Evolutionary conservation across 345 rosid species (phyloP).

Genomic region (Eutrema heterophyllum): DNA sequence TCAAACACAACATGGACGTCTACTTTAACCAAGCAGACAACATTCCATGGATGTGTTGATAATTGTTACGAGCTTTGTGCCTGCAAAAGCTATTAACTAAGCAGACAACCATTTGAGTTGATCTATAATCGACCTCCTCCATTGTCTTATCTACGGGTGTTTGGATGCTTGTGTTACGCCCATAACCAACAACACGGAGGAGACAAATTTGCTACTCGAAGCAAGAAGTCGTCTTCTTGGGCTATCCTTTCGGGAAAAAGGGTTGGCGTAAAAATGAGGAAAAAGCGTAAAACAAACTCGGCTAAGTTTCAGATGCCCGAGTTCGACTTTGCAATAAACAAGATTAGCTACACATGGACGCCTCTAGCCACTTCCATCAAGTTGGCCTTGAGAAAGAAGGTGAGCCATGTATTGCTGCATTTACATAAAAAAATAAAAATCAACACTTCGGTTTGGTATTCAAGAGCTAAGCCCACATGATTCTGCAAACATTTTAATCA

Average conservation of each 20-base stretch:
- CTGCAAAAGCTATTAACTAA: neutral
- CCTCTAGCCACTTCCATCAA: slow-evolving; percentile 67
- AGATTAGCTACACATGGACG: neutral
- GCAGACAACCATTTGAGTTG: neutral
- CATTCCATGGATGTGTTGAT: too few species aligned
- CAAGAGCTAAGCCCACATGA: neutral
- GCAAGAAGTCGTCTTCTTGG: too few species aligned
- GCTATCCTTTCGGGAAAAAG: too few species aligned
- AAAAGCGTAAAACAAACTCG: neutral
- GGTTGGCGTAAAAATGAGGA: neutral
- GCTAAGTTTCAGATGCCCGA: neutral
- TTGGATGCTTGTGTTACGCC: too few species aligned
- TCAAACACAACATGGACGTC: neutral
- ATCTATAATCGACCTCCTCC: too few species aligned
- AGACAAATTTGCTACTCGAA: too few species aligned
- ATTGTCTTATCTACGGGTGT: too few species aligned
- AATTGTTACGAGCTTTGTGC: too few species aligned
- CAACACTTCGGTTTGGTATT: neutral
- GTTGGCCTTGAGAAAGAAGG: slow-evolving; percentile 81
- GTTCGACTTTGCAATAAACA: neutral
- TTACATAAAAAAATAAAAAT: neutral
- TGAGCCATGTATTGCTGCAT: slow-evolving; percentile 92
- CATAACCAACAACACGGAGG: too few species aligned
- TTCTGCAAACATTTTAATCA: neutral
- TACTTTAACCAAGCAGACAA: neutral